Conservation (phyloP, 805 yeast species). For the Hanseniaspora clermontiae region DNA sequence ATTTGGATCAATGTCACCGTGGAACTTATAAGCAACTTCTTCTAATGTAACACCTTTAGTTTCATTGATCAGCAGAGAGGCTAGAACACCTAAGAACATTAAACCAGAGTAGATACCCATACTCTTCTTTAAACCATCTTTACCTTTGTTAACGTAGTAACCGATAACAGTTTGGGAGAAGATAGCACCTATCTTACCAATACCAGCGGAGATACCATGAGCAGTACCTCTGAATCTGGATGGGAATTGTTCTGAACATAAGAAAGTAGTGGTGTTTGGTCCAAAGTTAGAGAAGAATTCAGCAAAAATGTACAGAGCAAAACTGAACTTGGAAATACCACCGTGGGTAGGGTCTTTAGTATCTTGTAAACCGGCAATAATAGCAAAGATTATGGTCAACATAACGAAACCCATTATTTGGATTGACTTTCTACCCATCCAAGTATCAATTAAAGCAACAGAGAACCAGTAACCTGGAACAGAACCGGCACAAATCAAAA, state of each 20-base stretch:
- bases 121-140: conserved; percentile 37
- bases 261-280: conserved; percentile 84
- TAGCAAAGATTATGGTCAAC: conserved; percentile 51
- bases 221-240: conserved; percentile 93
- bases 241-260: conserved; percentile 83
- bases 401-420: conserved; percentile 65
- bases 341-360: conserved; percentile 57
- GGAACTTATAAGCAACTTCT: conserved; percentile 66
- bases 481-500: conserved; percentile 86
- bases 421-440: conserved; percentile 69
- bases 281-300: conserved; percentile 89
- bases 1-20: conserved; percentile 55
- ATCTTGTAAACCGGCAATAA: conserved; percentile 36
- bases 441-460: conserved; percentile 61
- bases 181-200: conserved; percentile 86
- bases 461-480: conserved; percentile 88
- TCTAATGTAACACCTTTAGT: conserved; percentile 86
- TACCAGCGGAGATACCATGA: conserved; percentile 87
- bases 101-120: conserved; percentile 88
- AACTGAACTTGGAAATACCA: conserved; percentile 13
- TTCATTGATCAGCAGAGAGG: conserved; percentile 67
- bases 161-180: conserved; percentile 82
- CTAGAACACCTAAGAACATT: conserved; percentile 67
- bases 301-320: conserved; percentile 50
- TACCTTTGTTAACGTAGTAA: conserved; percentile 71